Percentiles rank a stretch among this genome's conserved stretches.
Evolutionary conservation across 139 green algal species (phyloP).

Genomic region (Spirogloea muscicola): DNA sequence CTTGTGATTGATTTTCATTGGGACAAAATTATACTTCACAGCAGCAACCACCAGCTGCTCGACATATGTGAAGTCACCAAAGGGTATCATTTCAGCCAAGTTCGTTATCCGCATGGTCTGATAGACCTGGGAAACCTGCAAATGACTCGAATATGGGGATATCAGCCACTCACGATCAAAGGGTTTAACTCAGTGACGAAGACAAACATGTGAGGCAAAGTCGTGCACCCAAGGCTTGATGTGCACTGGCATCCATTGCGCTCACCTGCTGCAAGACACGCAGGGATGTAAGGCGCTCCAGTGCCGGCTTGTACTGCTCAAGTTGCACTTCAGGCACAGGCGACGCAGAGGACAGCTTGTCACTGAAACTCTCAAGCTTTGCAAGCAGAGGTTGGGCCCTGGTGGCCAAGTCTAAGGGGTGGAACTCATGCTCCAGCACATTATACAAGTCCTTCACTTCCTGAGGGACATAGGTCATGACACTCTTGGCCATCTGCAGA

Average conservation of each 20-base stretch:
- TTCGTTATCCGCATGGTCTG: conserved; percentile 61
- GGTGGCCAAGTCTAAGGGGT: conserved; percentile 83
- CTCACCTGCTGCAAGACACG: conserved; percentile 87
- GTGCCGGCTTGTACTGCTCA: conserved; percentile 33
- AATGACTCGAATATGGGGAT: too few species aligned
- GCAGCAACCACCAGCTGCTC: conserved; percentile 88
- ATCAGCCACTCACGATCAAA: too few species aligned
- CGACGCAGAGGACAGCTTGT: conserved; percentile 50
- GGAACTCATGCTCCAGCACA: conserved; percentile 83
- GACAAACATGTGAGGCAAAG: too few species aligned
- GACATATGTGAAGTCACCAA: conserved; percentile 66
- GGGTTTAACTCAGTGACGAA: too few species aligned
- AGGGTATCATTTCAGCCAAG: conserved; percentile 66
- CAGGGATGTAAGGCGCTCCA: conserved; percentile 70
- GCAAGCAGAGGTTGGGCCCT: conserved; percentile 73
- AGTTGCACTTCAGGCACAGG: conserved; percentile 66
- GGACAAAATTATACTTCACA: conserved; percentile 81
- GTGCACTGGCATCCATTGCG: not conserved
- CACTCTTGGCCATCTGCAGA: conserved; percentile 60
- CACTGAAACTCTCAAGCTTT: conserved; percentile 49
- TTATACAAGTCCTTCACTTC: conserved; percentile 70
- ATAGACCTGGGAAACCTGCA: conserved; percentile 64
- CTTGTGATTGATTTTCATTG: conserved; percentile 75
- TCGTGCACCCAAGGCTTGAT: too few species aligned
- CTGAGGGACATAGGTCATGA: conserved; percentile 72